These are phyloP conservation scores for Salix viminalis DNA, from an alignment of 345 rosid species.

Conservation along the genomic window DNA sequence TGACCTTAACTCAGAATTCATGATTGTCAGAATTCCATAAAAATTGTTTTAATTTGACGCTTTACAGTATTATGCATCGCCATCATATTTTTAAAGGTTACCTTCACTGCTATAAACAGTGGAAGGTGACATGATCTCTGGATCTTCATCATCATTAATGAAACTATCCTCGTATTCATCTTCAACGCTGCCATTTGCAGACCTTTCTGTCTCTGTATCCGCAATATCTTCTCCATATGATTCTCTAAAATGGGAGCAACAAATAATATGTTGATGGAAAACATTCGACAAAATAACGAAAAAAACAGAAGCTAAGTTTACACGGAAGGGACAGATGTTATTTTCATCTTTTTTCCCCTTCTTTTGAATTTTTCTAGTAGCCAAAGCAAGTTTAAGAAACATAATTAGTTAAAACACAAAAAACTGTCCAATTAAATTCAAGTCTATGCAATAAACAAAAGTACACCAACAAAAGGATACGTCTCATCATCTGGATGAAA, in stretches of 20 bases:
- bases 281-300: background rate
- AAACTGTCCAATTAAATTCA: background rate
- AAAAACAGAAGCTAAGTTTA: background rate
- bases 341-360: background rate
- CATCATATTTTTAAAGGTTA: conserved; percentile 11
- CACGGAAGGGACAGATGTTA: background rate
- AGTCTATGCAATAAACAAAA: background rate
- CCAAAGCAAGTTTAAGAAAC: background rate
- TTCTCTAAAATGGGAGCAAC: conserved; percentile 39
- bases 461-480: conserved; percentile 44
- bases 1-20: background rate
- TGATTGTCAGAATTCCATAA: background rate
- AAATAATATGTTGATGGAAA: background rate
- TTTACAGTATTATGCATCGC: background rate
- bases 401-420: background rate
- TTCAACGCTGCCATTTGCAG: conserved; percentile 30
- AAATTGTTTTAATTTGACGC: background rate
- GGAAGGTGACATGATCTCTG: conserved; percentile 20
- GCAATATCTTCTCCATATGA: conserved; percentile 64
- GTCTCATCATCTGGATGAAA: conserved; percentile 37
- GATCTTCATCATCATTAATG: conserved; percentile 57
- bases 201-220: conserved; percentile 51
- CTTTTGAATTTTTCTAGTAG: background rate
- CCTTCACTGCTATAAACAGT: conserved; percentile 35
- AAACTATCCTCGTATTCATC: conserved; percentile 68